These are phyloP conservation scores for Candida methanosorbosa DNA, from an alignment of 805 yeast genomes.

Conservation along the genomic window DNA sequence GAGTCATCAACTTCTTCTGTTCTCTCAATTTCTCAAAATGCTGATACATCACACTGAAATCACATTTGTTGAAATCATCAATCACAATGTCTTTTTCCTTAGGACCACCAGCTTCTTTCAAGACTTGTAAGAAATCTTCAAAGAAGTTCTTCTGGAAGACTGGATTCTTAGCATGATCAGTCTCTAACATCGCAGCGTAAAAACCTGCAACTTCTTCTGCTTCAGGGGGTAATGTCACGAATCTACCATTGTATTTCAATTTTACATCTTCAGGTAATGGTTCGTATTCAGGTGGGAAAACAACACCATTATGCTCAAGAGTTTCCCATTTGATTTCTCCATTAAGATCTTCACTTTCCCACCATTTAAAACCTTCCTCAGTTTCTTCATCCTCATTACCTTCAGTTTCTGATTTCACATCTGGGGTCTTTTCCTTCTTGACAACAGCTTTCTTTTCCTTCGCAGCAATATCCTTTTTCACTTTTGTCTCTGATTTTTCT, in stretches of 20 bases:
- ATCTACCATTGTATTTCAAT: conserved; percentile 65
- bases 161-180: conserved; percentile 85
- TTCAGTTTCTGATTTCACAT: conserved; percentile 11
- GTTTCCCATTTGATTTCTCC: conserved; percentile 81
- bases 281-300: conserved; percentile 89
- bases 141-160: conserved; percentile 84
- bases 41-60: conserved; percentile 66
- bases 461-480: conserved; percentile 7
- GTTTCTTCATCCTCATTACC: conserved; percentile 38
- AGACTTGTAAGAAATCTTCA: conserved; percentile 59
- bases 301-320: conserved; percentile 80
- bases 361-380: conserved; percentile 67
- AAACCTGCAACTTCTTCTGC: conserved; percentile 98
- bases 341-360: conserved; percentile 71
- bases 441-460: conserved; percentile 8
- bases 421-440: conserved; percentile 11
- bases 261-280: conserved; percentile 75
- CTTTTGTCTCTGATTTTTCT: conserved; percentile 4
- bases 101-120: conserved; percentile 65
- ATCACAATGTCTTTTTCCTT: conserved; percentile 31
- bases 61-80: conserved; percentile 57
- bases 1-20: conserved; percentile 58
- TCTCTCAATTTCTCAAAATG: conserved; percentile 63
- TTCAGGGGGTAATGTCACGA: conserved; percentile 63
- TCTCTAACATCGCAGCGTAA: conserved; percentile 78